Evolutionary conservation across 2,329 filamentous ascomycete species (phyloP).

Genomic region (Leptographium radiaticola): DNA sequence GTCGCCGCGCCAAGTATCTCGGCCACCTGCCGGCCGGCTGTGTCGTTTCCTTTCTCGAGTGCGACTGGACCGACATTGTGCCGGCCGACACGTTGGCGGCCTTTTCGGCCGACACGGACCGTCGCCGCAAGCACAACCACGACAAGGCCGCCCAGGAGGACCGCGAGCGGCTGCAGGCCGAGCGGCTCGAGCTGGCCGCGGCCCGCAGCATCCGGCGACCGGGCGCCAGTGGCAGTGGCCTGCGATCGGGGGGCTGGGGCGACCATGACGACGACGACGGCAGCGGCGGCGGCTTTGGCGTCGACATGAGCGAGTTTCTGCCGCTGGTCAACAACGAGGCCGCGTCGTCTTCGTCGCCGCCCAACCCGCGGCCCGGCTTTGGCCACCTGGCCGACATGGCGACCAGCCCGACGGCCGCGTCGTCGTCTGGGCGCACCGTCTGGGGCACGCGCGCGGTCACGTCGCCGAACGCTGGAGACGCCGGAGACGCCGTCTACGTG

Average conservation of each 20-base stretch:
- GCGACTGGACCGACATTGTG: constrained; percentile 89
- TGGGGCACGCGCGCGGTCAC: constrained; percentile 77
- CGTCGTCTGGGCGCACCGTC: constrained; percentile 50
- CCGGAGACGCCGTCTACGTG: neutral
- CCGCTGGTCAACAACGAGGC: constrained; percentile 33
- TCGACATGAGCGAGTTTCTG: constrained; percentile 51
- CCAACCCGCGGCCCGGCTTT: constrained; percentile 47
- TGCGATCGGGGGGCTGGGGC: constrained; percentile 14
- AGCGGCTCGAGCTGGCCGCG: constrained; percentile 62
- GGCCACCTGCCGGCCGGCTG: constrained; percentile 81
- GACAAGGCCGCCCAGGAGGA: constrained; percentile 83
- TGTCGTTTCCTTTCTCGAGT: constrained; percentile 81
- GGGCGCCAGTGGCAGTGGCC: neutral
- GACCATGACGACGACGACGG: neutral
- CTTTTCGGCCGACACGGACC: constrained; percentile 66
- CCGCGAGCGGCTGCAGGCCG: constrained; percentile 68
- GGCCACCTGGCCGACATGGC: constrained; percentile 62
- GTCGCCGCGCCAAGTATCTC: constrained; percentile 76
- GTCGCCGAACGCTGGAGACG: constrained; percentile 24
- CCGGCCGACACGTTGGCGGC: constrained; percentile 58
- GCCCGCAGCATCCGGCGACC: constrained; percentile 24
- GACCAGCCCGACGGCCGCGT: constrained; percentile 60
- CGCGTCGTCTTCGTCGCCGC: constrained; percentile 24
- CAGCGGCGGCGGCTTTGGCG: constrained; percentile 5
- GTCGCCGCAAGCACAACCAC: constrained; percentile 59